Base-by-base conservation (phyloP, 192 early-diverging fungal species). In the Entomortierella lignicola region DNA sequence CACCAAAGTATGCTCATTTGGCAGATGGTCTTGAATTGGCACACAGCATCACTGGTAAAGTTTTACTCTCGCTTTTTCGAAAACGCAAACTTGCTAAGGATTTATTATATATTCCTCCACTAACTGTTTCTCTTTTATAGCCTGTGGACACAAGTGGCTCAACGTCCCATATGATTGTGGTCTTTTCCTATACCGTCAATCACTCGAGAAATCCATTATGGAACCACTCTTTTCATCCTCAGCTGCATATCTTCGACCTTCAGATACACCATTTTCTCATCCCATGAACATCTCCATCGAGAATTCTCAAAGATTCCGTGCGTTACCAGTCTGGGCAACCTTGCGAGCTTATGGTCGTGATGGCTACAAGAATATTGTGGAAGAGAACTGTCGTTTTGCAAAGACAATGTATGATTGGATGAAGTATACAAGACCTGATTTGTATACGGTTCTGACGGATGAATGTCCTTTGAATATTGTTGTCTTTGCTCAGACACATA, bases 101-200 rank as follows among this genome's bases (percentile, higher is more conserved):
- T n/a, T n/a, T n/a, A n/a, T n/a, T n/a, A n/a, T n/a, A 47, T 43
- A 4, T 27, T 11, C 8, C 25, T 31, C 11, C 43, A 41, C 30
- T 42, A 29, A n/a, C n/a, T n/a, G n/a, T 32, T 37, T 32, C 41
- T 56, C 8, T 30, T 39, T 41, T 20, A 27, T 50, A 77, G 74
- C 72, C 17, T 89, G 90, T 41, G 82, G 83, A 4, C 90, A 91
- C 57, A 91, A 91, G 61, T 91, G 87, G 85, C 70, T 91, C 15
- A 91, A 91, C 64, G 87, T 88, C 0, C 87, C 89, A 8, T 91
- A 90, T 57, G 90, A 90, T 62, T 87, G 84, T 60, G 87, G 89
- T 41, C 41, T 89, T 20, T 86, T 88, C 53, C 66, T 84, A 52
- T 77, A 60, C 61, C 60, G 66, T 21, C 43, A 37, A 17, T 43